Evolutionary conservation across 805 yeast species (phyloP), one percentile per base, ranked within the genome.

Genomic region (Ogataea minuta): DNA sequence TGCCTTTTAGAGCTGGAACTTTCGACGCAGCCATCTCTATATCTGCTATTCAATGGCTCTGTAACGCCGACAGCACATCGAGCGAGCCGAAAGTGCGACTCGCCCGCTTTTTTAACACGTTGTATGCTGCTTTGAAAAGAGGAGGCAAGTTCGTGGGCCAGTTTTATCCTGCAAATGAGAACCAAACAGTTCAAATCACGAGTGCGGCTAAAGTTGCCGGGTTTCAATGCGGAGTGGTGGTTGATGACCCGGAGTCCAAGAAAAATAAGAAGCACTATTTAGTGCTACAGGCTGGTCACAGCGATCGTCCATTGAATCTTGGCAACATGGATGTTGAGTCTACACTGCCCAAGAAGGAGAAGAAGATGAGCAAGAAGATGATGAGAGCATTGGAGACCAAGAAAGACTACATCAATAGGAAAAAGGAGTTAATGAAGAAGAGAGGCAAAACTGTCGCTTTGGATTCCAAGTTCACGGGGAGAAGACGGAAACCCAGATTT

Each of bases 91-190:
- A 83, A 57, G 75, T 74, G 54, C 77, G 99, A 62, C 64, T 88
- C 39, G 68, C 81, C 64, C 68, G 84, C 32, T 93, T 93, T 56
- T 93, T 93, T 72, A 84, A 85, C 62, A 81, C 96, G 0, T 68
- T 93, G 36, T 93, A 86, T 63, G 88, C 96, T 0, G 70, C 88
- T 24, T 70, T 93, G 62, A 83, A 77, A 57, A 77, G 95, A 59
- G 99, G 99, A 34, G 99, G 99, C 6, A 93, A 93, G 64, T 95
- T 91, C 50, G 96, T 87, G 19, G 96, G 96, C 14, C 99, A 93
- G 64, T 93, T 91, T 60, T 93, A 93, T 64, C 99, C 99, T 9
- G 79, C 80, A 60, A 85, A 89, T 63, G 96, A 93, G 49, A 75
- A 71, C 23, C 98, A 93, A 62, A 79, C 81, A 8, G 84, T 86